Evolutionary conservation across 495 filamentous ascomycete genomes (phyloP).

Genomic region (Neurospora sp.): DNA sequence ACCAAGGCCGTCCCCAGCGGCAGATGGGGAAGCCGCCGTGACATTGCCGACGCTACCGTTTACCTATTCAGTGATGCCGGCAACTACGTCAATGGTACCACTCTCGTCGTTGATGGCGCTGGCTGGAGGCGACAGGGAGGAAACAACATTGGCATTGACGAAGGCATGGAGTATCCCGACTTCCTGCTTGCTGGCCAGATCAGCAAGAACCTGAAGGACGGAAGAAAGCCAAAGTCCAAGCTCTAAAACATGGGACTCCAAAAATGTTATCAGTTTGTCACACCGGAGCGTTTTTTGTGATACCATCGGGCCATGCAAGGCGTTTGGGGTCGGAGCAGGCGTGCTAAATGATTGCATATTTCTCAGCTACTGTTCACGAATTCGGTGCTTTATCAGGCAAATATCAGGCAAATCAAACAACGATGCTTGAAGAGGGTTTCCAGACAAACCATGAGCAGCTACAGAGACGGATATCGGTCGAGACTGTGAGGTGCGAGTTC

Average conservation of each 20-base stretch:
- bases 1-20: conserved; percentile 50
- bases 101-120: conserved; percentile 70
- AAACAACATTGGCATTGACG: conserved; percentile 33
- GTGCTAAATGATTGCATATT: not conserved
- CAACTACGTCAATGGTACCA: conserved; percentile 71
- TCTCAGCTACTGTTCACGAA: not conserved
- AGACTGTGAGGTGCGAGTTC: not conserved
- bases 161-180: conserved; percentile 35
- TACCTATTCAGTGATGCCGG: conserved; percentile 76
- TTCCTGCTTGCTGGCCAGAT: conserved; percentile 32
- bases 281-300: not conserved
- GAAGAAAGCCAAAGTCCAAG: conserved; percentile 30
- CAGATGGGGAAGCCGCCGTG: conserved; percentile 65
- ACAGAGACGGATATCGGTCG: not conserved
- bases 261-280: not conserved
- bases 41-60: conserved; percentile 89
- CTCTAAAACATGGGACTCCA: conserved; percentile 12
- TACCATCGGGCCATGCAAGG: not conserved
- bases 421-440: not conserved
- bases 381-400: not conserved
- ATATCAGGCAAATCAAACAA: not conserved
- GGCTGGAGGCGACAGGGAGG: conserved; percentile 50
- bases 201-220: conserved; percentile 31
- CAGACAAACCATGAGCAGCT: not conserved
- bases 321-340: not conserved